Percentiles rank a stretch among this genome's conserved stretches.
Evolutionary conservation across 106 monocot species (phyloP).

Genomic region (Allium cepa): DNA sequence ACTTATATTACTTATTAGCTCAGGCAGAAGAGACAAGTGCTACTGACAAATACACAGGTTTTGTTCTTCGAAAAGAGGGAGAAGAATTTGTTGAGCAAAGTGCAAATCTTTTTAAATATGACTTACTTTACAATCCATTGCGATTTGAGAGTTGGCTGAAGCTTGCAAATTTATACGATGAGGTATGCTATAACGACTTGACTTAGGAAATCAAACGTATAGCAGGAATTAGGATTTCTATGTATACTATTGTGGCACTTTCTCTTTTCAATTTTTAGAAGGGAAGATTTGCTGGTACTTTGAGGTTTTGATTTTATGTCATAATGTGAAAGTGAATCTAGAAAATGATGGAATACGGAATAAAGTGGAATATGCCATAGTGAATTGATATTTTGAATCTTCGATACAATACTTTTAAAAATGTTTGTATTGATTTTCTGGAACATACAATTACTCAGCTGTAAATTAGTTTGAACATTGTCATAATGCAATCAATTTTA

Average conservation of each 20-base stretch:
- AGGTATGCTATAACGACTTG: constrained; percentile 30
- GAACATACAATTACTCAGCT: no score
- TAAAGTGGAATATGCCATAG: no score
- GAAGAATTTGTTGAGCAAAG: constrained; percentile 95
- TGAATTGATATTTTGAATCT: no score
- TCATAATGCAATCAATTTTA: no score
- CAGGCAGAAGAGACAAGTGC: constrained; percentile 96
- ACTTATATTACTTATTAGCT: constrained; percentile 80
- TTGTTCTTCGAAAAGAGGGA: constrained; percentile 92
- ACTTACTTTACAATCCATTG: constrained; percentile 84
- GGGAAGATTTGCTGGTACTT: no score
- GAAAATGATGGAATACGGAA: no score
- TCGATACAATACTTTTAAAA: no score
- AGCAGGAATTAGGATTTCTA: not conserved
- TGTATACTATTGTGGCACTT: no score
- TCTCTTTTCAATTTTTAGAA: not conserved
- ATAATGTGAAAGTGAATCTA: no score
- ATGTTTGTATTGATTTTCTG: no score
- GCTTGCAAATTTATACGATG: constrained; percentile 98
- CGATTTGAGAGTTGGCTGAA: constrained; percentile 99
- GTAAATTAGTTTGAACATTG: no score
- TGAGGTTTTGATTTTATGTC: no score
- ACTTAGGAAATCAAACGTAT: not conserved
- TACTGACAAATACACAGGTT: constrained; percentile 87
- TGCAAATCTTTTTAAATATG: constrained; percentile 90